These are phyloP conservation scores for Calonectria henricotiae DNA, from an alignment of 2,329 filamentous ascomycete genomes.

Conservation along the genomic window DNA sequence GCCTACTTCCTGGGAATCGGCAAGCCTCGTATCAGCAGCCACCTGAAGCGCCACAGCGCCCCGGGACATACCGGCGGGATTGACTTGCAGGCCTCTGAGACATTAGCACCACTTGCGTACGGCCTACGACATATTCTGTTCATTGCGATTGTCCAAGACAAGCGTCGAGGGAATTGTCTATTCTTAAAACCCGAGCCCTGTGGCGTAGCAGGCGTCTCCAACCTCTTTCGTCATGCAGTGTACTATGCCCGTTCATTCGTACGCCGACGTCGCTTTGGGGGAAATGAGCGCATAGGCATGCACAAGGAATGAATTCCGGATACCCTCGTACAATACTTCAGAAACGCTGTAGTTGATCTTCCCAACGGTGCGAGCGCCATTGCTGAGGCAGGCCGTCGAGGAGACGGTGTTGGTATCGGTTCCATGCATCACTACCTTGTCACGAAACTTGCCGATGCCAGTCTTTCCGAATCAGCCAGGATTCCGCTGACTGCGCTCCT, in stretches of 20 bases:
- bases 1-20: slow-evolving; percentile 11
- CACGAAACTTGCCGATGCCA: background rate
- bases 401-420: slow-evolving; percentile 2
- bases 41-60: slow-evolving; percentile 4
- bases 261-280: background rate
- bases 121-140: background rate
- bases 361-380: background rate
- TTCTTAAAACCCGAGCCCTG: slow-evolving; percentile 3
- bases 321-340: background rate
- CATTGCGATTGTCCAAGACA: background rate
- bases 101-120: slow-evolving; percentile 1
- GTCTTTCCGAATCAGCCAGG: background rate
- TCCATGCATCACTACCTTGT: slow-evolving; percentile 13
- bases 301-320: slow-evolving; percentile 12
- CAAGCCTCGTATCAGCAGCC: slow-evolving; percentile 9
- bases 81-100: background rate
- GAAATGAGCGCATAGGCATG: background rate
- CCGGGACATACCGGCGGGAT: slow-evolving; percentile 4
- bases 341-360: background rate
- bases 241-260: background rate
- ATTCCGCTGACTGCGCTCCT: background rate
- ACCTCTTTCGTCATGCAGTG: background rate
- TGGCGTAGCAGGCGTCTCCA: background rate
- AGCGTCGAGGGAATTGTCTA: background rate
- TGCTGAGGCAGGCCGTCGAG: slow-evolving; percentile 4